phyloP scores from a whole-genome alignment of 352 stramenopile genomes.

The Phytophthora citrophthora region DNA sequence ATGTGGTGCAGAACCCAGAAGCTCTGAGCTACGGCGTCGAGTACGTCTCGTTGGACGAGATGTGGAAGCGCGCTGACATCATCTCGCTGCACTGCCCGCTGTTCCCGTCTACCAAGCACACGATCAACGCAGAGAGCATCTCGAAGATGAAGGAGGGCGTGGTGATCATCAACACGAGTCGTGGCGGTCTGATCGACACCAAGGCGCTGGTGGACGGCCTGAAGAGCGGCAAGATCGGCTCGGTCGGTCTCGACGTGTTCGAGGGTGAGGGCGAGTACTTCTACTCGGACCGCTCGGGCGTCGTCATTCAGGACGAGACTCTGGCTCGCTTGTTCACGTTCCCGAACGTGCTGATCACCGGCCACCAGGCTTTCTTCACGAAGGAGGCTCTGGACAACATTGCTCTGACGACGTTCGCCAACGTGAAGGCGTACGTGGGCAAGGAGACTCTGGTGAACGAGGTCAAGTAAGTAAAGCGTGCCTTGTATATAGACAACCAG shows the following conservation, averaged over 20 bases:
- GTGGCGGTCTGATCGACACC: slow-evolving; percentile 87
- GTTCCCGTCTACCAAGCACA: slow-evolving; percentile 81
- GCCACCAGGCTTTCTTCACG: slow-evolving; percentile 85
- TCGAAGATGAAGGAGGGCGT: slow-evolving; percentile 88
- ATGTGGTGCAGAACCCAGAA: slow-evolving; percentile 64
- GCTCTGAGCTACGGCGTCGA: slow-evolving; percentile 37
- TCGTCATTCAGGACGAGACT: slow-evolving; percentile 66
- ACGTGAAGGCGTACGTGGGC: slow-evolving; percentile 61
- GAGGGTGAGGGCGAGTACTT: slow-evolving; percentile 79
- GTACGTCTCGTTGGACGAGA: slow-evolving; percentile 57
- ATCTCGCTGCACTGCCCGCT: slow-evolving; percentile 89
- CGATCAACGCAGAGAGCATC: slow-evolving; percentile 82
- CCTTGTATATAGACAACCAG: background rate
- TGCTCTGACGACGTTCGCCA: slow-evolving; percentile 67
- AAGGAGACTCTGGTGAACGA: slow-evolving; percentile 55
- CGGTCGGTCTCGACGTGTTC: slow-evolving; percentile 89
- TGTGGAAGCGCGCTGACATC: slow-evolving; percentile 76
- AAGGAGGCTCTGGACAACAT: slow-evolving; percentile 79
- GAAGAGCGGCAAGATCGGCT: slow-evolving; percentile 76
- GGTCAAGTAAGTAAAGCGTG: slow-evolving; percentile 40
- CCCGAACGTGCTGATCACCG: slow-evolving; percentile 80
- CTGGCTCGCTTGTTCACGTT: slow-evolving; percentile 79
- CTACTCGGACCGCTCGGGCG: slow-evolving; percentile 73
- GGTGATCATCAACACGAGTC: slow-evolving; percentile 91
- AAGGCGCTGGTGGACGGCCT: slow-evolving; percentile 79